Evolutionary conservation across 2,329 filamentous ascomycete species (phyloP).

Genomic region (Herpomyces periplanetae): DNA sequence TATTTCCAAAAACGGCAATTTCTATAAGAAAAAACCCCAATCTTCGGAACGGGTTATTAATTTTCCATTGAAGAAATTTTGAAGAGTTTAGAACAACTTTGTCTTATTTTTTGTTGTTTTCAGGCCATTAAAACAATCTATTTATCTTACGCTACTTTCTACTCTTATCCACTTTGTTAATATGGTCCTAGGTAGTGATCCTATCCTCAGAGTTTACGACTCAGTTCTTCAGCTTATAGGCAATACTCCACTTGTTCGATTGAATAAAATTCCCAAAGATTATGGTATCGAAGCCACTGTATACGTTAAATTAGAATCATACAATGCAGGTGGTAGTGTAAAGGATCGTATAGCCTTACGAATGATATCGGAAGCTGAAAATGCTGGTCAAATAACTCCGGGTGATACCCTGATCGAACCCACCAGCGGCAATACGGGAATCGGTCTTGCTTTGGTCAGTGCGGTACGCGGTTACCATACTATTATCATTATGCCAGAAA

Average conservation of each 20-base stretch:
- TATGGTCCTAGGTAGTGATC: too few species aligned
- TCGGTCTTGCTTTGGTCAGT: slow-evolving; percentile 64
- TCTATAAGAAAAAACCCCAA: too few species aligned
- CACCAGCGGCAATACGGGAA: slow-evolving; percentile 89
- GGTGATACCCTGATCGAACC: slow-evolving; percentile 92
- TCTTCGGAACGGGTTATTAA: too few species aligned
- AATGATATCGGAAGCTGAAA: slow-evolving; percentile 90
- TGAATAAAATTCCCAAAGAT: slow-evolving; percentile 71
- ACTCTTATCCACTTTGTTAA: too few species aligned
- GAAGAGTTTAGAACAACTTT: too few species aligned
- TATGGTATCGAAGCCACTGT: slow-evolving; percentile 59
- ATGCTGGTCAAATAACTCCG: slow-evolving; percentile 64
- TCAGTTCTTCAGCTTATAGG: slow-evolving; percentile 60
- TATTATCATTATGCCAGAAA: slow-evolving; percentile 92
- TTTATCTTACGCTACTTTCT: too few species aligned
- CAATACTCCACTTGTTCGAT: slow-evolving; percentile 66
- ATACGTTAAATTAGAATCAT: slow-evolving; percentile 64
- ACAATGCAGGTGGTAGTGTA: slow-evolving; percentile 71
- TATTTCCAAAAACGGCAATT: too few species aligned
- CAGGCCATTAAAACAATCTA: too few species aligned
- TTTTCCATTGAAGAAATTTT: too few species aligned
- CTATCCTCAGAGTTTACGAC: too few species aligned
- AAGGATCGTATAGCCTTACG: slow-evolving; percentile 82
- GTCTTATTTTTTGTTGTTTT: too few species aligned
- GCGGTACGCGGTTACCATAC: slow-evolving; percentile 88